phyloP scores from a whole-genome alignment of 495 filamentous ascomycete genomes.

The Mytilinidion resinicola region DNA sequence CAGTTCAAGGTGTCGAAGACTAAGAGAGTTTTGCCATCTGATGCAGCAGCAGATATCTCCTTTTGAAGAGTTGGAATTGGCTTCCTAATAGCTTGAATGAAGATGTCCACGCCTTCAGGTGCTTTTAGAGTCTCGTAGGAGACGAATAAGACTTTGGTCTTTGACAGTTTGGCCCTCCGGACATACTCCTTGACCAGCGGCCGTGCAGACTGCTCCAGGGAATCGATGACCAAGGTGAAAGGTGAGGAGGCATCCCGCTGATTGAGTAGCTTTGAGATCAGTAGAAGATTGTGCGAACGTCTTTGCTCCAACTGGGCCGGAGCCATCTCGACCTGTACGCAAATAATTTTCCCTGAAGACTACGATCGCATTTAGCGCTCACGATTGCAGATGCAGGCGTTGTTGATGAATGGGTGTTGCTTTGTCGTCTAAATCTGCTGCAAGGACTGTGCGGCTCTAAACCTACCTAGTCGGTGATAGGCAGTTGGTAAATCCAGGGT shows the following conservation, averaged over 20 bases:
- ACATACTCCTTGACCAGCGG: constrained; percentile 70
- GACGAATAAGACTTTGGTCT: constrained; percentile 63
- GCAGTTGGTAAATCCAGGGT: no score
- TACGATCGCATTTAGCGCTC: no score
- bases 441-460: no score
- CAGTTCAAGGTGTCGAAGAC: constrained; percentile 58
- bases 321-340: constrained; percentile 29
- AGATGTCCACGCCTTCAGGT: constrained; percentile 50
- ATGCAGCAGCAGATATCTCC: constrained; percentile 46
- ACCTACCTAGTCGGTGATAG: no score
- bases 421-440: no score
- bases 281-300: constrained; percentile 76
- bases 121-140: constrained; percentile 65
- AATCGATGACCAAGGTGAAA: constrained; percentile 79
- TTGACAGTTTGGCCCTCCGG: constrained; percentile 54
- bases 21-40: constrained; percentile 46
- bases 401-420: no score
- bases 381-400: no score
- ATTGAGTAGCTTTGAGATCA: constrained; percentile 77
- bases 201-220: constrained; percentile 70
- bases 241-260: constrained; percentile 74
- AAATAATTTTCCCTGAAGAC: no score
- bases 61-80: constrained; percentile 43
- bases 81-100: constrained; percentile 59
- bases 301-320: constrained; percentile 45